Base-by-base conservation (phyloP, 169 alveolate genomes). In the Cryptosporidium ryanae region DNA sequence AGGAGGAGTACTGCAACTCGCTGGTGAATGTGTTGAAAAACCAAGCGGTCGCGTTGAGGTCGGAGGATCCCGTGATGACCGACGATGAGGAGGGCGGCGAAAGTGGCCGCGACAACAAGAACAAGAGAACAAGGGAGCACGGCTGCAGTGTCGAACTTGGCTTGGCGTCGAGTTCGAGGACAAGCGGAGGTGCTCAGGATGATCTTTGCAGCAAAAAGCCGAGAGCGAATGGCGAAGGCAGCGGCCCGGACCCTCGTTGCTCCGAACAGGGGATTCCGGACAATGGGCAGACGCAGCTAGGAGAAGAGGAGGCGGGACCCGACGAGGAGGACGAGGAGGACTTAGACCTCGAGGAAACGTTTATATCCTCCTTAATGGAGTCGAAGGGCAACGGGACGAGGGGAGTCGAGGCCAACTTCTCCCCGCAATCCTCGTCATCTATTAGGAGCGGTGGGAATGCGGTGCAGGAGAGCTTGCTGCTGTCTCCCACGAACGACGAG, bases 1-100 rank as follows among this genome's bases (percentile, higher is more conserved):
- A 38, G 7, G 94, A 91, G 82, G 96, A 93, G 82, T 94, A 94
- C 68, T 93, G 91, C 50, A 91, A 84, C 50, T 82, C 91, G 59
- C 76, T 94, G 38, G 65, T 66, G 27, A 82, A 81, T 18, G 94
- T 94, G 2, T 83, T 94, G 23, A 61, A 46, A 34, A 91, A 91
- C 48, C 97, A 94, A 84, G 81, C 84, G 70, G 82, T 66, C 12
- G 95, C 96, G 10, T 90, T 94, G 65, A 64, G 63, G 18, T 92
- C 92, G 1, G 95, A 91, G 46, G 93, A 91, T 46, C 96, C 95
- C 27, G 92, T 43, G 1, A 70, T 91, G 50, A 84, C 94, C 0
- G 96, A 90, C 82, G 90, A 84, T 10, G 95, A 93, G 2, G 92
- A 63, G 15, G 94, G 46, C 44, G 92, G 63, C 54, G 95, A 83